phyloP scores from a whole-genome alignment of 2,329 filamentous ascomycete genomes.

The Malbranchea zuffiana region DNA sequence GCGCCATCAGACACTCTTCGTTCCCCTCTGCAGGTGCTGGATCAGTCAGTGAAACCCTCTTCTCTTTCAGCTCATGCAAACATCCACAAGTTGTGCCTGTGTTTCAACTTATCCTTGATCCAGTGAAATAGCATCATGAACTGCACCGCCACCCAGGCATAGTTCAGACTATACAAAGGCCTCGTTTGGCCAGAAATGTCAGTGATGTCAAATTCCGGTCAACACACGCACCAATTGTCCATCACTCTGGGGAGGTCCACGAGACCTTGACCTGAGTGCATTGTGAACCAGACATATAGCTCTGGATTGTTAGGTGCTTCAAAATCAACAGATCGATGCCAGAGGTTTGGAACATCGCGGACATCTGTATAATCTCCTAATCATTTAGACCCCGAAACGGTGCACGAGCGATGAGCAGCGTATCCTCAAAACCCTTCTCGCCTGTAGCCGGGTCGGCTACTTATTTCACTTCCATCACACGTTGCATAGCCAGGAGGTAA shows the following conservation, averaged over 20 bases:
- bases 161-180: constrained; percentile 29
- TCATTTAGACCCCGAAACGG: constrained; percentile 16
- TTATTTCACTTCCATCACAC: constrained; percentile 22
- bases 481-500: constrained; percentile 21
- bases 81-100: constrained; percentile 21
- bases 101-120: constrained; percentile 23
- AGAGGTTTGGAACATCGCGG: constrained; percentile 6
- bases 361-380: constrained; percentile 12
- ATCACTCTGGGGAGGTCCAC: too few relatives aligned
- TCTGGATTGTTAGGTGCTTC: too few relatives aligned
- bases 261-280: too few relatives aligned
- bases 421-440: constrained; percentile 21
- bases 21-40: constrained; percentile 20
- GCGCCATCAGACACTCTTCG: constrained; percentile 26
- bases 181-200: constrained; percentile 21
- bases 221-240: too few relatives aligned
- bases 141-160: constrained; percentile 19
- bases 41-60: constrained; percentile 18
- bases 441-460: constrained; percentile 22
- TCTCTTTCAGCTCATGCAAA: constrained; percentile 24
- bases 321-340: too few relatives aligned
- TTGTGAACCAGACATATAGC: too few relatives aligned
- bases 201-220: too few relatives aligned
- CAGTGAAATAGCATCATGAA: constrained; percentile 20
- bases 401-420: constrained; percentile 20